These are phyloP conservation scores for Ophiostoma sp. DNA, from an alignment of 2,329 filamentous ascomycete species.

Conservation along the genomic window DNA sequence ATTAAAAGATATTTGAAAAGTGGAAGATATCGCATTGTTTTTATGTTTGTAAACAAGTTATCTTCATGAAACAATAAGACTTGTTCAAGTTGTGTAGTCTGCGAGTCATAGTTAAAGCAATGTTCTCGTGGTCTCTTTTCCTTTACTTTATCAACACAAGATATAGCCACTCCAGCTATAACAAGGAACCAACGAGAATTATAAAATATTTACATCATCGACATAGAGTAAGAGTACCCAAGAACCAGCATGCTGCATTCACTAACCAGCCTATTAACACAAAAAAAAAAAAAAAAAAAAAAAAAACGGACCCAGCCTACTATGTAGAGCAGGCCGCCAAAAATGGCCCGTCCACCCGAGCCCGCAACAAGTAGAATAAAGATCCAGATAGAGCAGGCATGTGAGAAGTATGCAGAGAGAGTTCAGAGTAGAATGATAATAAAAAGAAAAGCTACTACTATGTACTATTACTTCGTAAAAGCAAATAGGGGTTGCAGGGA, in stretches of 20 bases:
- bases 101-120: too few relatives aligned
- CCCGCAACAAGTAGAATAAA: conserved; percentile 1
- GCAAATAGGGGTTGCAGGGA: conserved; percentile 10
- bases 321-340: conserved; percentile 8
- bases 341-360: conserved; percentile 6
- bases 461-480: too few relatives aligned
- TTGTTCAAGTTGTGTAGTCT: too few relatives aligned
- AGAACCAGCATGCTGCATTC: background rate
- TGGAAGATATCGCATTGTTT: too few relatives aligned
- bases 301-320: conserved; percentile 5
- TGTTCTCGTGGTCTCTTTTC: too few relatives aligned
- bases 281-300: too few relatives aligned
- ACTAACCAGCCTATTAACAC: too few relatives aligned
- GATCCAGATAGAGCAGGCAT: background rate
- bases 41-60: too few relatives aligned
- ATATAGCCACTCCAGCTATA: background rate
- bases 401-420: background rate
- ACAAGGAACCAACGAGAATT: background rate
- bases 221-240: background rate
- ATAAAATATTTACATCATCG: background rate
- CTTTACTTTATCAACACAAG: background rate
- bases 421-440: background rate
- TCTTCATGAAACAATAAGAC: too few relatives aligned
- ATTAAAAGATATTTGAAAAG: background rate
- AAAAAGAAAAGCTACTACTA: background rate